phyloP scores from a whole-genome alignment of 2,329 filamentous ascomycete genomes.

The Leptographium galeiforme region DNA sequence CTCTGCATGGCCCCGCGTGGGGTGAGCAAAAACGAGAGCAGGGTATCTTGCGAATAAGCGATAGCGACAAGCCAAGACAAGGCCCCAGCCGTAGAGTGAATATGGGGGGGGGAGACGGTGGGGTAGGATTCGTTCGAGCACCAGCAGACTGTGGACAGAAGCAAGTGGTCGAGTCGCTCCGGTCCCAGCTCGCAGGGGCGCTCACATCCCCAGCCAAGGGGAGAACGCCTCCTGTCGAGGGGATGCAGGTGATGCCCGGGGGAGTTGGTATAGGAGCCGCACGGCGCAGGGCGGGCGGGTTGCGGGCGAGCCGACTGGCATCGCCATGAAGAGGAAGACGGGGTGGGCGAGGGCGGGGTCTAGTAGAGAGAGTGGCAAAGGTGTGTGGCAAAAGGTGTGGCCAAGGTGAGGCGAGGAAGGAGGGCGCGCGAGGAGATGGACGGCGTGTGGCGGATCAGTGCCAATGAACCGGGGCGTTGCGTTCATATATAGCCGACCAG shows the following conservation, averaged over 20 bases:
- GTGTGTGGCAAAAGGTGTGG: neutral
- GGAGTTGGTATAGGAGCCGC: neutral
- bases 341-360: too few relatives aligned
- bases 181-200: too few relatives aligned
- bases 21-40: neutral
- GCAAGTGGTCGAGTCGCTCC: too few relatives aligned
- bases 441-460: neutral
- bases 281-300: neutral
- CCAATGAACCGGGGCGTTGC: neutral
- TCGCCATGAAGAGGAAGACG: too few relatives aligned
- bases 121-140: too few relatives aligned
- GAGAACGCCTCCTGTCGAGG: neutral
- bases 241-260: neutral
- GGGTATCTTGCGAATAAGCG: neutral
- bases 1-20: neutral
- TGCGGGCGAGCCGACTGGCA: neutral
- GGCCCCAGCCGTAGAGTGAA: neutral
- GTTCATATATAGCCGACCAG: slow-evolving; percentile 50
- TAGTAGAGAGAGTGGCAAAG: too few relatives aligned
- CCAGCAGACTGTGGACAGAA: too few relatives aligned
- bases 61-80: neutral
- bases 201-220: neutral
- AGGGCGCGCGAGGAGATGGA: neutral
- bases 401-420: neutral
- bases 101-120: too few relatives aligned